Percentiles rank a stretch among this genome's conserved stretches.
Conservation (phyloP, 176 grass and related monocot species). For the Saccharum spontaneum region DNA sequence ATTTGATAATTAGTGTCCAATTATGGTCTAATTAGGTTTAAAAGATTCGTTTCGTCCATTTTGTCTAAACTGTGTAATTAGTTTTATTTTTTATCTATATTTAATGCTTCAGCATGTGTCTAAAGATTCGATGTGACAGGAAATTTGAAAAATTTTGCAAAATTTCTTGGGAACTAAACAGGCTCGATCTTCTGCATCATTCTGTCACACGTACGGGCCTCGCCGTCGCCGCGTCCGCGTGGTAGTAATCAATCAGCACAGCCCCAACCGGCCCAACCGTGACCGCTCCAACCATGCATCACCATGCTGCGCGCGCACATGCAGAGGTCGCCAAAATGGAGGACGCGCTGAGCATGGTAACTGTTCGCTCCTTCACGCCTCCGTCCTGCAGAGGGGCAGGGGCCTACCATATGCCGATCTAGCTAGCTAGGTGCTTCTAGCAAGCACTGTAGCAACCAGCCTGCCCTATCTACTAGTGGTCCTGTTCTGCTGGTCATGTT, state of each 20-base stretch:
- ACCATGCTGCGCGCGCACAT: slow-evolving; percentile 19
- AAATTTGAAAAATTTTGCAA: too few relatives aligned
- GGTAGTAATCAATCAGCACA: neutral
- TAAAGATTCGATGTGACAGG: too few relatives aligned
- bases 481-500: too few relatives aligned
- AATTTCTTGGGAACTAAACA: too few relatives aligned
- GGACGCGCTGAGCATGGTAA: neutral
- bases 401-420: neutral
- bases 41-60: too few relatives aligned
- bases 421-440: neutral
- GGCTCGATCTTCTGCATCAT: neutral
- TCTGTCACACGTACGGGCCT: neutral
- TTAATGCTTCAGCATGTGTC: too few relatives aligned
- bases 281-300: slow-evolving; percentile 38
- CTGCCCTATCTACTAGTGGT: neutral
- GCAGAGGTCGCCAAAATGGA: neutral
- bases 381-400: neutral
- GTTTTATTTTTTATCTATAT: too few relatives aligned
- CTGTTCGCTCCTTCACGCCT: neutral
- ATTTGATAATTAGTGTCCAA: too few relatives aligned
- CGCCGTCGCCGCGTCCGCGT: neutral
- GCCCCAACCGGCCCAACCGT: slow-evolving; percentile 4
- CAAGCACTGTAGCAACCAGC: neutral
- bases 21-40: too few relatives aligned
- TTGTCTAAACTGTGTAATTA: too few relatives aligned